These are phyloP conservation scores for Lathyrus oleraceus DNA, from an alignment of 306 rosid species.

Conservation along the genomic window DNA sequence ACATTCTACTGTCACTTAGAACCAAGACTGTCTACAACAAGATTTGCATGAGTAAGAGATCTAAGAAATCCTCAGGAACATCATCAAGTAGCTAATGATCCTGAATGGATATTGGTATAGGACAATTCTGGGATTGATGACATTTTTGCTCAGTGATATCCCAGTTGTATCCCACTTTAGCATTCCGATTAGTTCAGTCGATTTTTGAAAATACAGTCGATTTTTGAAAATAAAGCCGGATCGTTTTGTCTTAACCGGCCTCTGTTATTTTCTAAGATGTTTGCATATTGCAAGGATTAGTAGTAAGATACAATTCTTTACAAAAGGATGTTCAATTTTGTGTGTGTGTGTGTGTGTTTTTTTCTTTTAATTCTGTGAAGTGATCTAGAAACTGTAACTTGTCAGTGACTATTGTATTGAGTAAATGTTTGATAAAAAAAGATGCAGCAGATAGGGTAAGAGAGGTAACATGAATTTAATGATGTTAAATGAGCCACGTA, in stretches of 20 bases:
- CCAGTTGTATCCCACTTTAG: slow-evolving; percentile 5
- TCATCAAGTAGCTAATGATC: slow-evolving; percentile 24
- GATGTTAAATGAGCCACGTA: not conserved
- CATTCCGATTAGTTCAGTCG: slow-evolving; percentile 2
- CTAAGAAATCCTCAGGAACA: slow-evolving; percentile 38
- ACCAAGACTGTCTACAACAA: slow-evolving; percentile 61
- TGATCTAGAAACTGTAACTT: not conserved
- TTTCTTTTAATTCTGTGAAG: not conserved
- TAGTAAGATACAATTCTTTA: slow-evolving; percentile 15
- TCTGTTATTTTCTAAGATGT: not conserved
- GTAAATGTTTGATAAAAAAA: not conserved
- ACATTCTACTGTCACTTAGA: slow-evolving; percentile 61
- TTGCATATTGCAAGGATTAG: not conserved
- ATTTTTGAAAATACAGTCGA: slow-evolving; percentile 6
- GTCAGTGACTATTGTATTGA: not conserved
- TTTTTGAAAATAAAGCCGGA: slow-evolving; percentile 8
- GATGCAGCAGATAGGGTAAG: not conserved
- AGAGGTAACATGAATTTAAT: not conserved
- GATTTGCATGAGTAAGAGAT: slow-evolving; percentile 58
- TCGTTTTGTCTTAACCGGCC: not conserved
- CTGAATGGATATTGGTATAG: not conserved
- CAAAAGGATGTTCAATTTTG: not conserved
- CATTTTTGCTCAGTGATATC: slow-evolving; percentile 43
- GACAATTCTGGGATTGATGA: slow-evolving; percentile 38
- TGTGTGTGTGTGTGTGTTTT: not conserved